Base-by-base conservation (phyloP, 2,329 filamentous ascomycete species). In the Colletotrichum sp. region DNA sequence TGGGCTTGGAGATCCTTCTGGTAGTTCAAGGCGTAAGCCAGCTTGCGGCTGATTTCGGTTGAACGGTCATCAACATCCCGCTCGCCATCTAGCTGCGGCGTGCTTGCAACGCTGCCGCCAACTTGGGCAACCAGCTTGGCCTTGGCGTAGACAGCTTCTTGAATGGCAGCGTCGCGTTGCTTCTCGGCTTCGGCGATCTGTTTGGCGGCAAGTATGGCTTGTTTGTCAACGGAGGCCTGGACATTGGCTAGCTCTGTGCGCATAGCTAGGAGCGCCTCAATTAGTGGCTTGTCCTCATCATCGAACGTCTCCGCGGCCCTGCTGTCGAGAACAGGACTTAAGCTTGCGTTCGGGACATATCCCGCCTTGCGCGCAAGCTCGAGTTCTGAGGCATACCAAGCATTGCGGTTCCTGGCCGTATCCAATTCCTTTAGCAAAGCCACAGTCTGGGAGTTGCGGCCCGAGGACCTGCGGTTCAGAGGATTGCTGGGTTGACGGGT, bases 381-480 rank as follows among this genome's bases (percentile, higher is more conserved):
- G 62, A 99, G 89, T 85, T 99, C 97, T 0, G 96, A 98, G 9
- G 96, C 95, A 84, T 98, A 98, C 97, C 97, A 99, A 1, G 96
- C 96, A 85, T 98, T 99, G 68, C 95, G 92, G 81, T 94, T 97
- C 81, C 95, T 95, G 5, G 94, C 91, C 10, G 92, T 90, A 82
- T 99, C 96, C 3, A 99, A 89, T 82, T 99, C 97, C 82, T 97
- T 96, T 16, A 95, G 89, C 15, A 98, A 85, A 1, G 94, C 93
- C 78, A 95, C 94, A 2, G 94, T 94, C 79, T 94, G 92, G 9
- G 91, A 89, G 81, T 92, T 90, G 83, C 90, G 83, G 78, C 90
- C 86, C 75, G 94, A 90, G 76, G 93, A 87, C 83, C 92, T 86
- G 81, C 94, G 84, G 80, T 88, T 84, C 80, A 94, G 80, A 78